phyloP scores from a whole-genome alignment of 169 alveolate species.

The Eimeria acervulina region DNA sequence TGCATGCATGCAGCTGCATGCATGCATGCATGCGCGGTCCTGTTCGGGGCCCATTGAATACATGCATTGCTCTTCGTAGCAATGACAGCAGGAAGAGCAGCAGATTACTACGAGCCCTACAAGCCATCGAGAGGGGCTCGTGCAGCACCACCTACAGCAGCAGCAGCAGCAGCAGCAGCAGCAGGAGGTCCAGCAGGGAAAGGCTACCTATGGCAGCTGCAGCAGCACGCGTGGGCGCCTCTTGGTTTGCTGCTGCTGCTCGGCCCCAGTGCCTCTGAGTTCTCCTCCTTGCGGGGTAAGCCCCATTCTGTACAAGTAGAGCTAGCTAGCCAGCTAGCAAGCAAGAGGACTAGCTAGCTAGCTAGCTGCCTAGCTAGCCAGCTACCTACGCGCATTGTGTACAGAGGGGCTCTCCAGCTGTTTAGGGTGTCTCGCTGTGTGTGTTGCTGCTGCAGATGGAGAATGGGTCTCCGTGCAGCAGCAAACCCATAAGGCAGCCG shows the following conservation, averaged over 20 bases:
- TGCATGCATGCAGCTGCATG: too few species aligned
- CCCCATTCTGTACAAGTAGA: neutral
- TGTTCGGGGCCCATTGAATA: too few species aligned
- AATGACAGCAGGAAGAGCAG: neutral
- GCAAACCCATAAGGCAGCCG: neutral
- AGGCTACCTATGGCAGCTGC: constrained; percentile 59
- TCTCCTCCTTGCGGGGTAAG: constrained; percentile 14
- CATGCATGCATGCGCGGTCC: too few species aligned
- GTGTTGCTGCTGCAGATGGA: neutral
- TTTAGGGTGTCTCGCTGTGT: neutral
- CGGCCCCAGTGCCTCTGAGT: constrained; percentile 36
- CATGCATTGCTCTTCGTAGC: too few species aligned
- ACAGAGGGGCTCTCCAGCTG: neutral
- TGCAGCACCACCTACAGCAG: neutral
- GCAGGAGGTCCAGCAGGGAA: neutral
- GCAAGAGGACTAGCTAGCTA: too few species aligned
- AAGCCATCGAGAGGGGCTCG: constrained; percentile 19
- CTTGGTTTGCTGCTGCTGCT: constrained; percentile 24
- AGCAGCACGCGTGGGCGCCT: constrained; percentile 54
- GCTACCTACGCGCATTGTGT: neutral
- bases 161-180: constrained; percentile 25
- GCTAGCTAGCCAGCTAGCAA: neutral
- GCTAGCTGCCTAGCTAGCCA: constrained; percentile 4
- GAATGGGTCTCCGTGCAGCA: constrained; percentile 35
- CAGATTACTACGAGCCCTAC: constrained; percentile 49